Evolutionary conservation across 352 stramenopile species (phyloP).

Genomic region (Phytophthora crassamura): DNA sequence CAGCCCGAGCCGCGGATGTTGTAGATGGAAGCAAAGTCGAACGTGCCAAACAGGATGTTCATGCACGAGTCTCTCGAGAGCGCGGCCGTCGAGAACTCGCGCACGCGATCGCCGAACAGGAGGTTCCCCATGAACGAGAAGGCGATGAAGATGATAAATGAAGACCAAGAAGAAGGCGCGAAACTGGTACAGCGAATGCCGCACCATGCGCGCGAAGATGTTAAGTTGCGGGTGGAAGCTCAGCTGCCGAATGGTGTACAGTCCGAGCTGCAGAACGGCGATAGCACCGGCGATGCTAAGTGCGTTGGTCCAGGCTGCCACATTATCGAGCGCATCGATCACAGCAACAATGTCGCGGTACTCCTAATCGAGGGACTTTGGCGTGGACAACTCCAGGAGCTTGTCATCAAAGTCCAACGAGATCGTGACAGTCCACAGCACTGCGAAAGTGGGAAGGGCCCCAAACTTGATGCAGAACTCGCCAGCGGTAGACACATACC

Average conservation of each 20-base stretch:
- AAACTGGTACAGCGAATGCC: slow-evolving; percentile 48
- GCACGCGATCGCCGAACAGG: slow-evolving; percentile 55
- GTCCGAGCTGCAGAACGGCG: neutral
- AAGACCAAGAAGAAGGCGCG: slow-evolving; percentile 61
- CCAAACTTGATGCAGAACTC: slow-evolving; percentile 9
- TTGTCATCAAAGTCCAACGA: neutral
- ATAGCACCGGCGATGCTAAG: slow-evolving; percentile 7
- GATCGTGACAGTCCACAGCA: neutral
- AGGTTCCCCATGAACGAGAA: slow-evolving; percentile 49
- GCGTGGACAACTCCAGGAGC: neutral
- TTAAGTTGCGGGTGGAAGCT: slow-evolving; percentile 46
- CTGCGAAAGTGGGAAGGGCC: neutral
- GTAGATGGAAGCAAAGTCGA: slow-evolving; percentile 53
- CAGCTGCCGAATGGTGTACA: slow-evolving; percentile 14
- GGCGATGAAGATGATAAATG: slow-evolving; percentile 52
- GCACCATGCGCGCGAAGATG: slow-evolving; percentile 53
- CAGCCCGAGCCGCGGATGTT: slow-evolving; percentile 41
- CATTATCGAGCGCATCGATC: neutral
- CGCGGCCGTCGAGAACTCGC: slow-evolving; percentile 45
- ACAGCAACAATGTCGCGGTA: neutral
- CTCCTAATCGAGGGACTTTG: neutral
- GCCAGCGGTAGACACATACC: neutral
- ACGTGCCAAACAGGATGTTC: slow-evolving; percentile 66
- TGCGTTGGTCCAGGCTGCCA: neutral
- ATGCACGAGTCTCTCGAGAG: slow-evolving; percentile 50